phyloP scores from a whole-genome alignment of 306 rosid species.

The Pyrus communis region DNA sequence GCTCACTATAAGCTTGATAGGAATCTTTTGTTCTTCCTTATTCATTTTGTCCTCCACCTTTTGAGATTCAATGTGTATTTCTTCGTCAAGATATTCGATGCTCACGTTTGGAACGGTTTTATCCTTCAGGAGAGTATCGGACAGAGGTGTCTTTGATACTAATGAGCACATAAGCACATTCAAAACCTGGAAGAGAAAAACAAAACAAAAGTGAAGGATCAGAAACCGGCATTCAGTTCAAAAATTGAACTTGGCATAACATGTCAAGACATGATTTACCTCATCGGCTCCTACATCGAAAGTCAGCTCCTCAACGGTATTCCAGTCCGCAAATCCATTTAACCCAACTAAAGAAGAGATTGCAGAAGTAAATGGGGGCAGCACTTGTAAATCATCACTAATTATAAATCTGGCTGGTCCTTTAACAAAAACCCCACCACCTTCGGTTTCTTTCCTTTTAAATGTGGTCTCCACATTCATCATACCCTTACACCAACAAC shows the following conservation, averaged over 20 bases:
- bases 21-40: not conserved
- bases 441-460: no score
- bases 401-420: not conserved
- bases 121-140: no score
- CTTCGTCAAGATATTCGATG: no score
- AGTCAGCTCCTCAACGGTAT: not conserved
- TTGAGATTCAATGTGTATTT: no score
- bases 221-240: no score
- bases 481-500: not conserved
- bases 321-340: not conserved
- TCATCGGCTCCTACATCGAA: not conserved
- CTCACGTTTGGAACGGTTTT: no score
- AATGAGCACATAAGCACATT: no score
- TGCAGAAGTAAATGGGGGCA: not conserved
- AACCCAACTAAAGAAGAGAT: no score
- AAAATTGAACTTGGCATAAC: not conserved
- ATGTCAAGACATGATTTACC: not conserved
- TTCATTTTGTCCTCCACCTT: no score
- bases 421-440: not conserved
- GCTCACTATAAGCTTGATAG: not conserved
- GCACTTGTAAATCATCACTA: not conserved
- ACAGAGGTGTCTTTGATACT: no score
- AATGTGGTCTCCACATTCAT: not conserved
- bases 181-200: no score
- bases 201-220: no score